Conservation (phyloP, 2,329 filamentous ascomycete genomes). For the Diaporthe humulicola region DNA sequence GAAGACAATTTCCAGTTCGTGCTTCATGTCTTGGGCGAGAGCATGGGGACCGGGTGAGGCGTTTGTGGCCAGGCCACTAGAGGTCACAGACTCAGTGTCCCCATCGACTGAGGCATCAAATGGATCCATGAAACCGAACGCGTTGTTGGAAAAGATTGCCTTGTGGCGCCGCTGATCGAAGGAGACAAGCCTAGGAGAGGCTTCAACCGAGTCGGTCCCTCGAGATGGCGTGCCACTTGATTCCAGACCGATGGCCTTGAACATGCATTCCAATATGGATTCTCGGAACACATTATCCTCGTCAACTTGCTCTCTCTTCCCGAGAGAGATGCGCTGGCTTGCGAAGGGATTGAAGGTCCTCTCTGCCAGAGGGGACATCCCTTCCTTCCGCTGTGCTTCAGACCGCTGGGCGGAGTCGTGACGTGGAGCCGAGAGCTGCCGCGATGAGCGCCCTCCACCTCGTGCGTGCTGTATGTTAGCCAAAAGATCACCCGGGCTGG, state of each 20-base stretch:
- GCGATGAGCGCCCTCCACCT: slow-evolving; percentile 62
- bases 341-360: slow-evolving; percentile 69
- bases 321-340: slow-evolving; percentile 66
- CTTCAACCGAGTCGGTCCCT: slow-evolving; percentile 82
- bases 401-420: slow-evolving; percentile 45
- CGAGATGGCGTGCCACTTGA: slow-evolving; percentile 74
- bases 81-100: slow-evolving; percentile 88
- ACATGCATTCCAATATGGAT: slow-evolving; percentile 94
- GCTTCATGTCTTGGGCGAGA: slow-evolving; percentile 83
- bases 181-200: slow-evolving; percentile 86
- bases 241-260: slow-evolving; percentile 90
- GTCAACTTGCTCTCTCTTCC: slow-evolving; percentile 84
- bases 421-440: slow-evolving; percentile 48
- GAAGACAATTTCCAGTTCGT: slow-evolving; percentile 97
- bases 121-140: slow-evolving; percentile 91
- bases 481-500: slow-evolving; percentile 83
- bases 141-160: slow-evolving; percentile 82
- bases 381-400: slow-evolving; percentile 52
- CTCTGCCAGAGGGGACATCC: slow-evolving; percentile 62
- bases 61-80: slow-evolving; percentile 72
- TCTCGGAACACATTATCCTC: slow-evolving; percentile 91
- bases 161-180: slow-evolving; percentile 87
- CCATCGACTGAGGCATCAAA: slow-evolving; percentile 83
- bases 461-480: slow-evolving; percentile 81
- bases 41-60: slow-evolving; percentile 74